Evolutionary conservation across 2,329 filamentous ascomycete species (phyloP), one percentile per base, ranked within the genome.

Genomic region (Colletotrichum coccodes): DNA sequence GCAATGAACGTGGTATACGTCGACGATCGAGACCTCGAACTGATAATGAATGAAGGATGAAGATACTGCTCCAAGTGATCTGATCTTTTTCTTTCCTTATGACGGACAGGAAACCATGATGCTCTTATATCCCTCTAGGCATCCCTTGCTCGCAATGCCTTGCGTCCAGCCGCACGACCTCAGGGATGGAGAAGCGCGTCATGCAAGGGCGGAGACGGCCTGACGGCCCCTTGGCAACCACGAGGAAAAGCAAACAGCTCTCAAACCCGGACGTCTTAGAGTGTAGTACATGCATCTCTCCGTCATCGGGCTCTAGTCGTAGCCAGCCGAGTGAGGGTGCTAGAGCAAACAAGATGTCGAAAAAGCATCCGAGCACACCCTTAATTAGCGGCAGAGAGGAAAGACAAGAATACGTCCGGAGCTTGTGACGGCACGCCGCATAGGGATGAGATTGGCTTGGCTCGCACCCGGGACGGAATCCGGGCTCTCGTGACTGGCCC

Each of bases 141-240:
- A 16, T 16, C 12, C 38, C n/a, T 46, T 4, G 54, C 14, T 47
- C 8, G 5, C 6, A 2, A 26, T 56, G 23, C 52, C 23, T 56
- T 8, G 16, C 23, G 18, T 18, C 16, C 11, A 21, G 28, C 28
- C 28, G 21, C 12, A 9, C 11, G n/a, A 21, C 54, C 38, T 32
- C 4, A 58, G 38, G 26, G 30, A 54, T n/a, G 14, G 53, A 16
- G 26, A 23, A 52, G 23, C 16, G 30, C 56, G 38, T 23, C n/a
- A 64, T 64, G 60, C 60, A 64, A 68, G 64, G 60, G 52, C 42
- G 23, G 23, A 23, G n/a, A 6, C 11, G n/a, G 28, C 38, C 32
- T 30, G 34, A 32, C 54, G 54, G 65, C 60, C 60, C 53, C 65
- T 64, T 47, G 36, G 65, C 65, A 59, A 59, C 60, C 52, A 36